Conservation (phyloP, 2,329 filamentous ascomycete genomes). For the Blastomyces silverae region DNA sequence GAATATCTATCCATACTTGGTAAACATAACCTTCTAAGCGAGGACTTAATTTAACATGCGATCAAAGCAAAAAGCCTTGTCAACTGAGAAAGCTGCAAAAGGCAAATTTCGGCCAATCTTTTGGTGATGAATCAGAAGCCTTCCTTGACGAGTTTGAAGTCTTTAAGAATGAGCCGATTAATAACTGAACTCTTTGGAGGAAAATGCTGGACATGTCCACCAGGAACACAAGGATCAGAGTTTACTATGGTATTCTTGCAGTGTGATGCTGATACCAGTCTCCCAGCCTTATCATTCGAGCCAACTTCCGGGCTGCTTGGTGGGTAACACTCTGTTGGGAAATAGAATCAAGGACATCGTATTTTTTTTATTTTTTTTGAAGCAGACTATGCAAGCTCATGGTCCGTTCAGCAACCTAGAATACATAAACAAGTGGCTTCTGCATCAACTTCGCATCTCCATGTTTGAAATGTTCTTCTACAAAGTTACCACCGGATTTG, state of each 20-base stretch:
- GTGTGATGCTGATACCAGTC: not conserved
- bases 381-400: not conserved
- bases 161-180: not conserved
- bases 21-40: not conserved
- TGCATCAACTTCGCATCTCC: slow-evolving; percentile 8
- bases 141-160: not conserved
- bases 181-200: not conserved
- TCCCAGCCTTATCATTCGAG: not conserved
- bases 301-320: not conserved
- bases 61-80: not conserved
- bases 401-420: not conserved
- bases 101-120: not conserved
- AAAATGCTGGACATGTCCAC: not conserved
- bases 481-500: not conserved
- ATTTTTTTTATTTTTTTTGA: slow-evolving; percentile 2
- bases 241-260: not conserved
- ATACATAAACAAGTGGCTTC: slow-evolving; percentile 10
- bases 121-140: slow-evolving; percentile 3
- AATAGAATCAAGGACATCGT: not conserved
- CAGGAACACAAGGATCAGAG: not conserved
- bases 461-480: not conserved
- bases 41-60: not conserved
- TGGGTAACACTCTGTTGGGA: not conserved
- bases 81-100: not conserved
- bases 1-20: slow-evolving; percentile 3